Percentiles rank a stretch among this genome's conserved stretches.
These are phyloP conservation scores for Phytophthora uliginosa DNA, from an alignment of 352 stramenopile species.

Conservation along the genomic window DNA sequence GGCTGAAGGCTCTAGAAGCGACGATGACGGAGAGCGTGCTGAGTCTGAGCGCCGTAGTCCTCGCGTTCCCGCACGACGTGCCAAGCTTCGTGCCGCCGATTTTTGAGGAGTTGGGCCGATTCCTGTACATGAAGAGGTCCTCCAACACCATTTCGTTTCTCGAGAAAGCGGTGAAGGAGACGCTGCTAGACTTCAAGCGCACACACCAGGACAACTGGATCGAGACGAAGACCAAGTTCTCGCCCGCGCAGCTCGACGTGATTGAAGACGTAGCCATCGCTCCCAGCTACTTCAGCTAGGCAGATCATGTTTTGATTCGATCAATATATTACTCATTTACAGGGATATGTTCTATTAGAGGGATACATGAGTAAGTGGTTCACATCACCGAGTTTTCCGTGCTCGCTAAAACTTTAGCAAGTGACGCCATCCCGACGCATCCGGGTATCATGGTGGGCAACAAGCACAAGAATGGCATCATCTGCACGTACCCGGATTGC, in stretches of 20 bases:
- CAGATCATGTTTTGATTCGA: slow-evolving; percentile 1
- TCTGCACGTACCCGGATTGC: slow-evolving; percentile 84
- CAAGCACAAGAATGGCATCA: slow-evolving; percentile 92
- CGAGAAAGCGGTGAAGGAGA: slow-evolving; percentile 81
- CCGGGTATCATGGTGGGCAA: slow-evolving; percentile 70
- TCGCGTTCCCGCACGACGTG: slow-evolving; percentile 84
- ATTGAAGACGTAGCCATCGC: slow-evolving; percentile 86
- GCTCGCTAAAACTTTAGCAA: not conserved
- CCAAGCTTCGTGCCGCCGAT: slow-evolving; percentile 73
- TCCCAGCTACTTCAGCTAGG: slow-evolving; percentile 72
- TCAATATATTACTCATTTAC: slow-evolving; percentile 13
- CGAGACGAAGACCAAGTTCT: slow-evolving; percentile 76
- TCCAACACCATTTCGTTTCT: slow-evolving; percentile 73
- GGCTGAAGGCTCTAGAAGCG: slow-evolving; percentile 56
- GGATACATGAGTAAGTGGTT: slow-evolving; percentile 2
- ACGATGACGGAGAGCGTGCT: slow-evolving; percentile 76
- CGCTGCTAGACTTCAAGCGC: slow-evolving; percentile 85
- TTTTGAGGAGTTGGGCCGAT: slow-evolving; percentile 79
- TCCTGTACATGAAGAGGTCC: slow-evolving; percentile 73
- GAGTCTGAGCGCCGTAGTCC: slow-evolving; percentile 73
- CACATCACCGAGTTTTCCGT: not conserved
- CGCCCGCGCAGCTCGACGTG: slow-evolving; percentile 68
- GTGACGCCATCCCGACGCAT: not conserved
- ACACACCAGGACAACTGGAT: slow-evolving; percentile 89
- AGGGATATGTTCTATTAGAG: slow-evolving; percentile 31